These are phyloP conservation scores for rapeseed (Brassica napus) DNA, from an alignment of 345 rosid species.

Conservation along the genomic window Da-Ae NC_063438.1:3686501-3687000, in stretches of 20 bases:
- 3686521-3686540: too few species aligned
- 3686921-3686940: slow-evolving; percentile 50
- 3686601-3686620: slow-evolving; percentile 3
- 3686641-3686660: slow-evolving; percentile 71
- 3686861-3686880: neutral
- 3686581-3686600: slow-evolving; percentile 24
- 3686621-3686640: slow-evolving; percentile 61
- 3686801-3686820: slow-evolving; percentile 74
- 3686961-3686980: slow-evolving; percentile 53
- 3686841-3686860: neutral
- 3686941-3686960: slow-evolving; percentile 58
- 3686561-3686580: neutral
- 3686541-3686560: neutral
- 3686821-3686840: slow-evolving; percentile 67
- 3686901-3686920: slow-evolving; percentile 79
- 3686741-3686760: slow-evolving; percentile 73
- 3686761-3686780: slow-evolving; percentile 62
- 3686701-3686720: slow-evolving; percentile 83
- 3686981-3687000: slow-evolving; percentile 71
- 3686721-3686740: slow-evolving; percentile 79
- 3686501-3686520: too few species aligned
- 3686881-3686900: neutral
- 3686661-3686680: slow-evolving; percentile 75
- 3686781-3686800: slow-evolving; percentile 67
- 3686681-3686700: slow-evolving; percentile 78